Percentiles rank a stretch among this genome's conserved stretches.
Conservation (phyloP, 495 filamentous ascomycete genomes). For the Neurospora sp. region DNA sequence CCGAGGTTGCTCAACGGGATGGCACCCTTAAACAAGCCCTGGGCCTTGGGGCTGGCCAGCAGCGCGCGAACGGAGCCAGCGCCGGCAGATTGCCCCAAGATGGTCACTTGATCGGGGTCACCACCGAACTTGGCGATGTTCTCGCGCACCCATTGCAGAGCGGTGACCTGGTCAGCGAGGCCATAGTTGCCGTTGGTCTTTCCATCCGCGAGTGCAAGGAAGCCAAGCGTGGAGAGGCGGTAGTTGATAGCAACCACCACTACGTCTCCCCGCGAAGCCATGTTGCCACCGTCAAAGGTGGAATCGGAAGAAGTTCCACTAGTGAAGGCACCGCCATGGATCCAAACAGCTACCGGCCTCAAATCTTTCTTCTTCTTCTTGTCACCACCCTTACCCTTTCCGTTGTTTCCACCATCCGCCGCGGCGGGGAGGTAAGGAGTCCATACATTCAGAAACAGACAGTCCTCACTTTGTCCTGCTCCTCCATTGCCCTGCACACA, state of each 20-base stretch:
- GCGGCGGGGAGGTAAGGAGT: slow-evolving; percentile 36
- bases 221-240: slow-evolving; percentile 53
- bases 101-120: slow-evolving; percentile 48
- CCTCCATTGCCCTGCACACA: slow-evolving; percentile 30
- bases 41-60: slow-evolving; percentile 40
- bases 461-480: slow-evolving; percentile 29
- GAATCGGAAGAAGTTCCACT: slow-evolving; percentile 31
- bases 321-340: slow-evolving; percentile 35
- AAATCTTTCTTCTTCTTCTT: slow-evolving; percentile 13
- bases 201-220: slow-evolving; percentile 36
- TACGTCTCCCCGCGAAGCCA: slow-evolving; percentile 43
- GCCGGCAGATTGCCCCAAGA: slow-evolving; percentile 47
- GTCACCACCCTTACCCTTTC: neutral
- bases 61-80: slow-evolving; percentile 43
- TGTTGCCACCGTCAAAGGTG: slow-evolving; percentile 36
- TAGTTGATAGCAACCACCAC: slow-evolving; percentile 59
- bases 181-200: slow-evolving; percentile 47
- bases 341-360: slow-evolving; percentile 45
- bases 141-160: slow-evolving; percentile 54
- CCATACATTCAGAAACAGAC: slow-evolving; percentile 47
- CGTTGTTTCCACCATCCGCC: slow-evolving; percentile 9
- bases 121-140: slow-evolving; percentile 55
- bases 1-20: slow-evolving; percentile 42
- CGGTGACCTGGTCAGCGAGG: slow-evolving; percentile 45
- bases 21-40: slow-evolving; percentile 39